These are phyloP conservation scores for Geopyxis carbonaria DNA, from an alignment of 495 filamentous ascomycete genomes.

Conservation along the genomic window DNA sequence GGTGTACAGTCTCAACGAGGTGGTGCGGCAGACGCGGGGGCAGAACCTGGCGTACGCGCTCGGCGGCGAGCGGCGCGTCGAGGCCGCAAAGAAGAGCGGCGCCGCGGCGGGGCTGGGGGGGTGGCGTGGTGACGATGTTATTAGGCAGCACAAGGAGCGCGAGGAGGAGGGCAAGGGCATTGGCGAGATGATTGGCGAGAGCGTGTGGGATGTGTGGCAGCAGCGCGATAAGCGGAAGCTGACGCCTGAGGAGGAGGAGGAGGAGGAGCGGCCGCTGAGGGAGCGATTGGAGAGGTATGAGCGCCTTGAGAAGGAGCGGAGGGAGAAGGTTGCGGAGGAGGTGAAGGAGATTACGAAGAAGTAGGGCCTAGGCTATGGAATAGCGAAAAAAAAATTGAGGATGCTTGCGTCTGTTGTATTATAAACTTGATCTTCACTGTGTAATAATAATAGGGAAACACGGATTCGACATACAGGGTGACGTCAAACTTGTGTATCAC, in stretches of 20 bases:
- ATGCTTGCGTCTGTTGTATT: background rate
- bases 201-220: slow-evolving; percentile 65
- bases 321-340: slow-evolving; percentile 3
- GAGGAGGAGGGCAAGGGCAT: slow-evolving; percentile 66
- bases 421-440: too few relatives aligned
- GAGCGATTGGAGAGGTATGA: slow-evolving; percentile 15
- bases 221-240: slow-evolving; percentile 21
- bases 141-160: slow-evolving; percentile 52
- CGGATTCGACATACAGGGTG: too few relatives aligned
- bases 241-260: slow-evolving; percentile 16
- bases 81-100: slow-evolving; percentile 14
- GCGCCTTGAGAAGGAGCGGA: slow-evolving; percentile 6
- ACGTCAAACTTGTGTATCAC: too few relatives aligned
- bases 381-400: background rate
- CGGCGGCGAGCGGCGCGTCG: slow-evolving; percentile 12
- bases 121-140: slow-evolving; percentile 39
- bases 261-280: slow-evolving; percentile 8
- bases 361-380: background rate
- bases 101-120: too few relatives aligned
- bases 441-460: too few relatives aligned
- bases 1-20: slow-evolving; percentile 46
- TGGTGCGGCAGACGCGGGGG: slow-evolving; percentile 32
- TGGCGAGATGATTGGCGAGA: slow-evolving; percentile 62
- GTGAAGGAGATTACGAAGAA: slow-evolving; percentile 5
- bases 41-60: slow-evolving; percentile 17